Percentiles rank a stretch among this genome's conserved stretches.
phyloP scores from a whole-genome alignment of 2,329 filamentous ascomycete genomes.

The Aspergillus fumigatus region DNA sequence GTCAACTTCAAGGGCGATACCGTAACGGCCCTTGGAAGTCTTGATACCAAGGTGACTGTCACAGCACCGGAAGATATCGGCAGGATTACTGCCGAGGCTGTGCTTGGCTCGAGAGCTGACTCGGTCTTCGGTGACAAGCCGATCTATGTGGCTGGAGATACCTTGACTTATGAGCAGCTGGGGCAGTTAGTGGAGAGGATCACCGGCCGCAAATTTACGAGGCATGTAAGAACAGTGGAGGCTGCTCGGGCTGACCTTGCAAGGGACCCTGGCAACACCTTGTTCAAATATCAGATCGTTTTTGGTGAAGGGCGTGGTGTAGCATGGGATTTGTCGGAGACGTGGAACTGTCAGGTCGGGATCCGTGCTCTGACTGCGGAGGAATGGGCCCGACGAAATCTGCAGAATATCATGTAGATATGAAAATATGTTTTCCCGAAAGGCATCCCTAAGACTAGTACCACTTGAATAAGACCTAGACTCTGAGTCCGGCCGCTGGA shows the following conservation, averaged over 20 bases:
- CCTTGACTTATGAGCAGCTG: slow-evolving; percentile 53
- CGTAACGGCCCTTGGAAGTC: slow-evolving; percentile 55
- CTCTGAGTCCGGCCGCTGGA: too few relatives aligned
- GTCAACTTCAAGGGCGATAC: slow-evolving; percentile 45
- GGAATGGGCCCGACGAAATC: slow-evolving; percentile 8
- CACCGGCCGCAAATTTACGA: slow-evolving; percentile 40
- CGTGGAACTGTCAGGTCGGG: slow-evolving; percentile 50
- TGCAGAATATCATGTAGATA: neutral
- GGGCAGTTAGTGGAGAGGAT: slow-evolving; percentile 50
- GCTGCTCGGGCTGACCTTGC: slow-evolving; percentile 36
- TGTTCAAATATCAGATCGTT: slow-evolving; percentile 57
- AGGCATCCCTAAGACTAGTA: too few relatives aligned
- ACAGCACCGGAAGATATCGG: slow-evolving; percentile 64
- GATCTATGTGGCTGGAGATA: slow-evolving; percentile 60
- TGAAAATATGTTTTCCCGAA: neutral
- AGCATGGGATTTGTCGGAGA: slow-evolving; percentile 52
- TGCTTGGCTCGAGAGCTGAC: slow-evolving; percentile 26
- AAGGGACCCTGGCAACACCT: slow-evolving; percentile 43
- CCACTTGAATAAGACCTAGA: neutral
- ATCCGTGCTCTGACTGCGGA: slow-evolving; percentile 31
- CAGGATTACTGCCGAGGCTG: slow-evolving; percentile 52
- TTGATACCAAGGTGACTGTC: slow-evolving; percentile 59
- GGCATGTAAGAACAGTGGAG: slow-evolving; percentile 42
- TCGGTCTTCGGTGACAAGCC: slow-evolving; percentile 39
- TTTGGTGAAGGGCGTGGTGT: slow-evolving; percentile 58